phyloP scores from a whole-genome alignment of 2,329 filamentous ascomycete species.

The Reticulascus tulasneorum region DNA sequence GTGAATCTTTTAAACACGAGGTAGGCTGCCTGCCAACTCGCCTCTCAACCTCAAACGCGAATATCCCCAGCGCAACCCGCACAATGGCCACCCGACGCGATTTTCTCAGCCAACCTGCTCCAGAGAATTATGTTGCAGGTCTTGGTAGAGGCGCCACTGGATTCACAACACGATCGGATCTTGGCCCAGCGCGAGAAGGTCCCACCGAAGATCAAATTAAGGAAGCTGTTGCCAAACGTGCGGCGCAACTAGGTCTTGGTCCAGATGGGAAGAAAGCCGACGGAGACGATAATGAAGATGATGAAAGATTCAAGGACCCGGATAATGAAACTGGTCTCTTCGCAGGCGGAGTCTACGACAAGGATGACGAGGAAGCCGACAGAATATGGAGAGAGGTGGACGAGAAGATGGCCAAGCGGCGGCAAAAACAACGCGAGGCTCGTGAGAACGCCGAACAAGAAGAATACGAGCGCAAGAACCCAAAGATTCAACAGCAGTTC shows the following conservation, averaged over 20 bases:
- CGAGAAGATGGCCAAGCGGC: conserved; percentile 90
- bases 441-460: conserved; percentile 88
- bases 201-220: conserved; percentile 98
- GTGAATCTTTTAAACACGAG: background rate
- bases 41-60: background rate
- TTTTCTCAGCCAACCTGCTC: conserved; percentile 82
- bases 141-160: conserved; percentile 96
- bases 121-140: conserved; percentile 90
- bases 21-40: no score
- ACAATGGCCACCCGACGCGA: conserved; percentile 66
- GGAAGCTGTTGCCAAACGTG: conserved; percentile 90
- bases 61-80: conserved; percentile 5
- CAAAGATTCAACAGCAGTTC: conserved; percentile 97
- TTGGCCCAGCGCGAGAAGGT: conserved; percentile 90
- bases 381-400: conserved; percentile 93
- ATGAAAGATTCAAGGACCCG: conserved; percentile 87
- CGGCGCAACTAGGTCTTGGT: conserved; percentile 71
- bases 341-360: conserved; percentile 91
- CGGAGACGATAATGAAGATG: conserved; percentile 67
- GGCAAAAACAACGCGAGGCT: conserved; percentile 88
- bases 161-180: conserved; percentile 94
- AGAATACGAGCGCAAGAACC: conserved; percentile 95
- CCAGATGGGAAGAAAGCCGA: conserved; percentile 67
- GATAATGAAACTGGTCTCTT: conserved; percentile 97
- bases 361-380: conserved; percentile 97